phyloP scores from a whole-genome alignment of 176 grass and related monocot genomes.

The Triticum monococcum region DNA sequence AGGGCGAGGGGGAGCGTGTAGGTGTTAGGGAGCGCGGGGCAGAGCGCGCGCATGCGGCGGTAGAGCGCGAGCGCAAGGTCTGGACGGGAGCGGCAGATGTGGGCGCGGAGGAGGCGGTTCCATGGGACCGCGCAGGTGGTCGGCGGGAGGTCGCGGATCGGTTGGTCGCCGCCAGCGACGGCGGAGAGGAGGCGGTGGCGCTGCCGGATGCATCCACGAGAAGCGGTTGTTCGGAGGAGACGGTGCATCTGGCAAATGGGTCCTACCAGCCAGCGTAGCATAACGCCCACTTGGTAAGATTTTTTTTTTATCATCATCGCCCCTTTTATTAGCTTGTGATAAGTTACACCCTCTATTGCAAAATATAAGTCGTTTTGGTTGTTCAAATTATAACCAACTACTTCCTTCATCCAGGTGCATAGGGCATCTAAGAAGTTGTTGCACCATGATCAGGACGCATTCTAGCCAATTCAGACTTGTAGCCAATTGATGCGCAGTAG shows the following conservation, averaged over 20 bases:
- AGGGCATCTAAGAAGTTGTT: too few relatives aligned
- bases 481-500: too few relatives aligned
- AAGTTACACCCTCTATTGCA: too few relatives aligned
- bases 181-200: not conserved
- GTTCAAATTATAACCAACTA: too few relatives aligned
- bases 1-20: constrained; percentile 72
- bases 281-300: not conserved
- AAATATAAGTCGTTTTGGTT: too few relatives aligned
- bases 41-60: constrained; percentile 45
- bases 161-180: not conserved
- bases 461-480: too few relatives aligned
- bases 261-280: not conserved
- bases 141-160: not conserved
- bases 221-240: not conserved
- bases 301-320: too few relatives aligned
- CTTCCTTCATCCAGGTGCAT: too few relatives aligned
- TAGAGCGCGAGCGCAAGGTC: constrained; percentile 45
- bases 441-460: too few relatives aligned
- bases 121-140: constrained; percentile 32
- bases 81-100: constrained; percentile 23
- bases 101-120: constrained; percentile 50
- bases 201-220: not conserved
- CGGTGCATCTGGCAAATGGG: constrained; percentile 2
- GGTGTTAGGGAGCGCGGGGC: constrained; percentile 37
- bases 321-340: too few relatives aligned